These are phyloP conservation scores for Fusarium pseudoanthophilum DNA, from an alignment of 2,329 filamentous ascomycete genomes.

Conservation along the genomic window DNA sequence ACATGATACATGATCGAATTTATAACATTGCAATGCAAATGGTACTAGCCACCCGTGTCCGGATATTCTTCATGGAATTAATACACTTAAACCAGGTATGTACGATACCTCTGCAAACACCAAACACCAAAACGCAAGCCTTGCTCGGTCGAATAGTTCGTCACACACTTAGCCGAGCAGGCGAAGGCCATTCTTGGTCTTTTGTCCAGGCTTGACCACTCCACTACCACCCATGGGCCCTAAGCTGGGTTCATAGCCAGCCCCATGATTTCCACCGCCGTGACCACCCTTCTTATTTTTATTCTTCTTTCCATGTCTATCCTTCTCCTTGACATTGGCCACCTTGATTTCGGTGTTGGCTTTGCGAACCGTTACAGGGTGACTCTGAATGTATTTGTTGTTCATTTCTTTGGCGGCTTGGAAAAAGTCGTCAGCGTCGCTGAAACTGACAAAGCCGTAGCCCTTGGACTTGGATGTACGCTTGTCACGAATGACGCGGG, in stretches of 20 bases:
- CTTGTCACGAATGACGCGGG: constrained; percentile 94
- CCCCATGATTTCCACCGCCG: constrained; percentile 43
- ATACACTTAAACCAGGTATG: constrained; percentile 14
- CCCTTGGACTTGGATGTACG: constrained; percentile 95
- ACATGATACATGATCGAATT: background rate
- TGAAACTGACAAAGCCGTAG: constrained; percentile 96
- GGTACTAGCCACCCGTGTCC: background rate
- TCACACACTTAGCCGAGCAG: constrained; percentile 61
- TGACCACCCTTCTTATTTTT: constrained; percentile 51
- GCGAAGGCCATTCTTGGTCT: constrained; percentile 74
- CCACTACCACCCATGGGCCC: constrained; percentile 63
- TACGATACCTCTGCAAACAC: constrained; percentile 29
- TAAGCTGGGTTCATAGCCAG: constrained; percentile 61
- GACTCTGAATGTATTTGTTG: constrained; percentile 98
- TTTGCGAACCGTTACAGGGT: constrained; percentile 87
- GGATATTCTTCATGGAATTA: background rate
- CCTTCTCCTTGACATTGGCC: constrained; percentile 72
- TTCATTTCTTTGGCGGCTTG: constrained; percentile 97
- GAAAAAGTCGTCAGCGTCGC: constrained; percentile 95
- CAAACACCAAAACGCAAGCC: constrained; percentile 24
- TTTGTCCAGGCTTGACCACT: constrained; percentile 70
- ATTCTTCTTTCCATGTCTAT: constrained; percentile 51
- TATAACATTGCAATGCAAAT: background rate
- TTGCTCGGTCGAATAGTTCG: background rate
- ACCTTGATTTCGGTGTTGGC: constrained; percentile 93